Evolutionary conservation across 2,329 filamentous ascomycete species (phyloP).

Genomic region (Ophiostoma ips): DNA sequence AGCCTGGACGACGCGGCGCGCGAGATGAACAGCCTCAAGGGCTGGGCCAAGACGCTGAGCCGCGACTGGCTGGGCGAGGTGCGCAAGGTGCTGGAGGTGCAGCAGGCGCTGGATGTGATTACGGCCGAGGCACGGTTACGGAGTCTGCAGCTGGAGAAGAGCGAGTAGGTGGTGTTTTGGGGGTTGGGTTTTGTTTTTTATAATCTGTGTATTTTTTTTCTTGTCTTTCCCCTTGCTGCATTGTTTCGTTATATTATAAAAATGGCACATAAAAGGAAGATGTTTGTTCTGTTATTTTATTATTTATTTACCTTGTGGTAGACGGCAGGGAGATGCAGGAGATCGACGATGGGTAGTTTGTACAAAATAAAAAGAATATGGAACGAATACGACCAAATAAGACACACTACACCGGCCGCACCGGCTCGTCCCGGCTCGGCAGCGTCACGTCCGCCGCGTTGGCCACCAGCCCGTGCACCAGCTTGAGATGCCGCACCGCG

Average conservation of each 20-base stretch:
- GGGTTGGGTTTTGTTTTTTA: neutral
- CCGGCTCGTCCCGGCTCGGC: neutral
- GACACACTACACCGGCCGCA: neutral
- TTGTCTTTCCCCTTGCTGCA: neutral
- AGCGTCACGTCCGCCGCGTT: neutral
- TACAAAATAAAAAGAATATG: neutral
- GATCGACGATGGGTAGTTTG: conserved; percentile 1
- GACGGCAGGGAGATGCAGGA: too few relatives aligned
- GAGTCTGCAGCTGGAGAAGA: conserved; percentile 68
- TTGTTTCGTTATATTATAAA: neutral
- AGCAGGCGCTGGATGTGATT: conserved; percentile 93
- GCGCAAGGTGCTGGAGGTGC: conserved; percentile 82
- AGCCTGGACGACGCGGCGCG: conserved; percentile 80
- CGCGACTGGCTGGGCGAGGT: conserved; percentile 89
- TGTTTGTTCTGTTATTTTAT: neutral
- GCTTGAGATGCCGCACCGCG: conserved; percentile 29
- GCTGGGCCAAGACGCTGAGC: conserved; percentile 92
- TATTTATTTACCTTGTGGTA: neutral
- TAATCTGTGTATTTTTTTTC: neutral
- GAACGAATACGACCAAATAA: neutral
- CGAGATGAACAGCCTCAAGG: conserved; percentile 85
- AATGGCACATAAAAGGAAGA: neutral
- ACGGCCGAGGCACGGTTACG: conserved; percentile 79
- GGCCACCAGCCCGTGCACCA: conserved; percentile 22
- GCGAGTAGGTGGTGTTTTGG: too few relatives aligned